A percentile compares a stretch with the other conserved stretches of the same genome.
phyloP scores from a whole-genome alignment of 2,329 filamentous ascomycete species.

The Thyridium curvatum region DNA sequence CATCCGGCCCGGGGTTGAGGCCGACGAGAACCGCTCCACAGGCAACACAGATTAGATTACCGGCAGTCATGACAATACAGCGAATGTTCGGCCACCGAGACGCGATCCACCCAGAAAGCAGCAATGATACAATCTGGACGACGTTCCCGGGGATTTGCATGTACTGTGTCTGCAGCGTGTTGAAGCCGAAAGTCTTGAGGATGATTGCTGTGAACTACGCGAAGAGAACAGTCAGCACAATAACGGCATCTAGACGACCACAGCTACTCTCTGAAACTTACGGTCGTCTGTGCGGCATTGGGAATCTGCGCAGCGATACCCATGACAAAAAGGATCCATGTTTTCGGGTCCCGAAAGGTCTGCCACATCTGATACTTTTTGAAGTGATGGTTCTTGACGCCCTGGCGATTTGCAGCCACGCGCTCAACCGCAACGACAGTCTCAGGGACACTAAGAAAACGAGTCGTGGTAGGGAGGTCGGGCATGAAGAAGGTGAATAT shows the following conservation, averaged over 20 bases:
- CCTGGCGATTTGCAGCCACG: conserved; percentile 42
- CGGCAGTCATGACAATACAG: conserved; percentile 48
- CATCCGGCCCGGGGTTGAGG: conserved; percentile 29
- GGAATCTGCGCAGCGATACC: conserved; percentile 12
- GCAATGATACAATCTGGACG: conserved; percentile 46
- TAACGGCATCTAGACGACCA: neutral
- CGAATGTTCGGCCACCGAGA: conserved; percentile 45
- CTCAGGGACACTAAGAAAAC: conserved; percentile 53
- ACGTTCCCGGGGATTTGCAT: conserved; percentile 54
- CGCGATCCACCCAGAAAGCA: conserved; percentile 44
- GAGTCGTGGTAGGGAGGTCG: conserved; percentile 55
- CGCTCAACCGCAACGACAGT: conserved; percentile 48
- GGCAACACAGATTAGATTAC: conserved; percentile 48
- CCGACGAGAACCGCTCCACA: conserved; percentile 45
- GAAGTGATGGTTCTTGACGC: conserved; percentile 45
- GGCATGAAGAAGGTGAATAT: conserved; percentile 25
- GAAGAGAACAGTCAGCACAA: neutral
- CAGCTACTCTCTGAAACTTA: conserved; percentile 3
- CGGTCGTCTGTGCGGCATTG: conserved; percentile 29
- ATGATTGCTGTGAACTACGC: conserved; percentile 25
- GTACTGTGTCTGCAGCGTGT: conserved; percentile 16
- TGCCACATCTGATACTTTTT: conserved; percentile 38
- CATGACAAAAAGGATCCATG: conserved; percentile 49
- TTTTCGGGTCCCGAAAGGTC: conserved; percentile 46
- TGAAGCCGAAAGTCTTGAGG: conserved; percentile 23